Conservation (phyloP, 2,329 filamentous ascomycete species). For the Ilyonectria destructans region DNA sequence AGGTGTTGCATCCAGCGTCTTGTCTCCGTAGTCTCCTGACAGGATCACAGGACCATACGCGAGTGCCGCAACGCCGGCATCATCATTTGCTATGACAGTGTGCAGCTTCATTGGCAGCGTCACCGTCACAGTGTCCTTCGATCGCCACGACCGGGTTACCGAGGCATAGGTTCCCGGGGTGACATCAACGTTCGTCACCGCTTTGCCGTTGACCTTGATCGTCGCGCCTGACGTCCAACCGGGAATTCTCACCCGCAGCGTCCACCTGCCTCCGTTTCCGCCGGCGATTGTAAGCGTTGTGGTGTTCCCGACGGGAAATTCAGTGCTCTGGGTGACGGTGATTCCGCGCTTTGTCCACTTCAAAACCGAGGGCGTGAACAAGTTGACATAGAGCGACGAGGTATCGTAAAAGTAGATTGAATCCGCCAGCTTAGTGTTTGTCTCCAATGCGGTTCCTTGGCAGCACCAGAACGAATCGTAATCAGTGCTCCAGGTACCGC, state of each 20-base stretch:
- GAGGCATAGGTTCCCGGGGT: conserved; percentile 60
- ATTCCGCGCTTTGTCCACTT: conserved; percentile 61
- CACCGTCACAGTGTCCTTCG: conserved; percentile 61
- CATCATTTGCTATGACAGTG: conserved; percentile 64
- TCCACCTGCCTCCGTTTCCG: conserved; percentile 48
- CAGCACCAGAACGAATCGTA: conserved; percentile 71
- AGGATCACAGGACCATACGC: conserved; percentile 65
- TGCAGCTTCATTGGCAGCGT: conserved; percentile 63
- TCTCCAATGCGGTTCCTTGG: conserved; percentile 67
- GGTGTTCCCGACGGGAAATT: conserved; percentile 60
- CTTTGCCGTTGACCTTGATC: conserved; percentile 61
- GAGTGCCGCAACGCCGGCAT: conserved; percentile 60
- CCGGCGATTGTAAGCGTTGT: conserved; percentile 58
- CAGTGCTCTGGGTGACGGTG: conserved; percentile 60
- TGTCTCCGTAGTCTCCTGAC: conserved; percentile 62
- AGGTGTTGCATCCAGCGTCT: conserved; percentile 47
- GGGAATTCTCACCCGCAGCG: conserved; percentile 64
- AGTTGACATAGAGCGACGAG: conserved; percentile 63
- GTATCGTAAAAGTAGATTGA: conserved; percentile 66
- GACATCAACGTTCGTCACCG: conserved; percentile 41
- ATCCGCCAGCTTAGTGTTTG: conserved; percentile 69
- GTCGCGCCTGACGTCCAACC: conserved; percentile 60
- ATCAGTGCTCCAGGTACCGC: conserved; percentile 69
- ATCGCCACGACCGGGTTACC: conserved; percentile 59
- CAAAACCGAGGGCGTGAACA: conserved; percentile 64